phyloP scores from a whole-genome alignment of 495 filamentous ascomycete species.

The Penicillium pancosmium region DNA sequence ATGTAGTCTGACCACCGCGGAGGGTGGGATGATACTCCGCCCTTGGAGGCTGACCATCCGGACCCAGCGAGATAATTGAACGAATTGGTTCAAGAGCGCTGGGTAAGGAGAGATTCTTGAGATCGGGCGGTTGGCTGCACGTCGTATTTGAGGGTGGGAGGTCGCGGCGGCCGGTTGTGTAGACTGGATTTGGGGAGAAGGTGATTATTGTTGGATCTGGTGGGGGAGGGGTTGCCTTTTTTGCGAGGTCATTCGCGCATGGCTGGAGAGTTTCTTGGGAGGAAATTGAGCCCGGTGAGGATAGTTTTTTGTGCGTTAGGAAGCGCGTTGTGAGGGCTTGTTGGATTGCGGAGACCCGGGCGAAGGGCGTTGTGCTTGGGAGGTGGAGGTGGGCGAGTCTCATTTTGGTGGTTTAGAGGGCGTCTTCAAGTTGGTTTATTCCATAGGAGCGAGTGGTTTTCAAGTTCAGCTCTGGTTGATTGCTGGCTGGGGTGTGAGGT shows the following conservation, averaged over 20 bases:
- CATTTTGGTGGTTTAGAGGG: conserved; percentile 24
- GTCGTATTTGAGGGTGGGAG: conserved; percentile 53
- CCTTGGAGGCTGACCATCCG: conserved; percentile 28
- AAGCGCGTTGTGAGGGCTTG: conserved; percentile 49
- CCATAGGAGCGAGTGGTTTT: background rate
- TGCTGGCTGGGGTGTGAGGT: conserved; percentile 9
- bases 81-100: conserved; percentile 41
- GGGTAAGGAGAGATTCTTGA: conserved; percentile 38
- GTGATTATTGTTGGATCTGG: conserved; percentile 75
- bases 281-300: conserved; percentile 29
- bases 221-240: conserved; percentile 42
- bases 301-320: conserved; percentile 47
- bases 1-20: conserved; percentile 89
- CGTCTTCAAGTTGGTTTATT: background rate
- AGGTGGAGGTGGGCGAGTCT: conserved; percentile 73
- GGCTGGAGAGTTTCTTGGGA: conserved; percentile 19
- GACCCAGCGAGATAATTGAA: conserved; percentile 32
- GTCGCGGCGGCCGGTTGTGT: conserved; percentile 89
- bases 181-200: conserved; percentile 82
- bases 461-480: background rate
- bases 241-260: background rate
- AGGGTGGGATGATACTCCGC: conserved; percentile 71
- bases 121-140: conserved; percentile 28
- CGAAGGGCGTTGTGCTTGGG: conserved; percentile 56
- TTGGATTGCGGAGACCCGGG: conserved; percentile 51